Base-by-base conservation (phyloP, 306 rosid genomes). In the Inga laurina region DNA sequence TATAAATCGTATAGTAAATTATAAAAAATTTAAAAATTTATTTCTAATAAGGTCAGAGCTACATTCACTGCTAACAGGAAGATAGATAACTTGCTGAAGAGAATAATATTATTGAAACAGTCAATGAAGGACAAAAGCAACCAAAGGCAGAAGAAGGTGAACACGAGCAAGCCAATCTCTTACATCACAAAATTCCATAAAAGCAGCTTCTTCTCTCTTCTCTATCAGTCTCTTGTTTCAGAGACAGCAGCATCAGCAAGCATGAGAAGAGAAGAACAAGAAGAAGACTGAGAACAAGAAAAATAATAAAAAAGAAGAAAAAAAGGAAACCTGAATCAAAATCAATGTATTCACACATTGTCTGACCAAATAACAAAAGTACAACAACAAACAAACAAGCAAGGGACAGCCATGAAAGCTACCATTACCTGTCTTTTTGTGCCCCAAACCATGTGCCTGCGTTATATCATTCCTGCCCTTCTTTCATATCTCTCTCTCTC, bases 381-480 rank as follows among this genome's bases (percentile, higher is more conserved):
- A 80, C 32, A 57, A 30, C 39, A 48, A 67, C 46, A 72, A 79
- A 48, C 82, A 77, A 49, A 81, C 80, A 68, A 76, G 82, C 89
- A 83, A 70, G 76, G 85, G 90, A 86, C 89, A 84, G 71, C 91
- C 85, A 82, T 84, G 91, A 92, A 89, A 90, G 85, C 85, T 86
- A 84, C 84, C 83, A 81, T 84, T 67, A 81, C 84, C 87, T 89
- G 91, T 85, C 94, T 79, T 89, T 83, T 84, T 83, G 91, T 87
- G 84, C 85, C 72, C 79, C 81, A 83, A 74, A 86, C 84, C 94
- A 93, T 89, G 92, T 93, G 90, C 86, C 72, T 82, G 79, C 86
- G 83, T 88, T 78, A 84, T 82, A 67, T 82, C 82, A 81, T 78
- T 59, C 76, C 81, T 79, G 56, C 79, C 78, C 59, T 52, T 52